Percentiles rank a stretch among this genome's conserved stretches.
These are phyloP conservation scores for Solanum paucissectum DNA, from an alignment of 257 asterid species.

Conservation along the genomic window DNA sequence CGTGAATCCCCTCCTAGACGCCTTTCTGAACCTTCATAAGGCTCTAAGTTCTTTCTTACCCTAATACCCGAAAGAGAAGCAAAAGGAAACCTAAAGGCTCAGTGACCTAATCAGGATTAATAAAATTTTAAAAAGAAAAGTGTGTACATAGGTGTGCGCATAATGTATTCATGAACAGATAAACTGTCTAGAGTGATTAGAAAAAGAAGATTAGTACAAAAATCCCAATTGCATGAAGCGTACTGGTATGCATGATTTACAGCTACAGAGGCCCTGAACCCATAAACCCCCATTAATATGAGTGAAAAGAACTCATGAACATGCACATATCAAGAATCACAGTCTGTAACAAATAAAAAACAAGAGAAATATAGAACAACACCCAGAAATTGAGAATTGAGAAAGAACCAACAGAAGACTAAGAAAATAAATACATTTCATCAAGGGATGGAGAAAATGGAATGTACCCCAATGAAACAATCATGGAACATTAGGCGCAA, in stretches of 20 bases:
- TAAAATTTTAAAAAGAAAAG: not conserved
- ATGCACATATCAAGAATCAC: not conserved
- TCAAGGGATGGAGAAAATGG: not conserved
- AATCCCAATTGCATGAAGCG: not conserved
- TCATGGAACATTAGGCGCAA: slow-evolving; percentile 27
- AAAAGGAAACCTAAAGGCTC: not conserved
- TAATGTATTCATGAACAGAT: not conserved
- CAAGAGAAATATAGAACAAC: not conserved
- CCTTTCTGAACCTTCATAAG: not conserved
- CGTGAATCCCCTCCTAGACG: not conserved
- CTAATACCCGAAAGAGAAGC: not conserved
- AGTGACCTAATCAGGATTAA: not conserved
- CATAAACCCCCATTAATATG: not conserved
- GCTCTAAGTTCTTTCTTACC: not conserved
- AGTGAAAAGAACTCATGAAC: not conserved
- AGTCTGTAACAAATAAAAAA: not conserved
- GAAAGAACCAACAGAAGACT: not conserved
- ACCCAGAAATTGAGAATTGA: not conserved
- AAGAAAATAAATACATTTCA: not conserved
- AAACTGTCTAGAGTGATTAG: not conserved
- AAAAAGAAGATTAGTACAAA: not conserved
- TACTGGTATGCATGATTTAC: not conserved
- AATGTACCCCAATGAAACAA: slow-evolving; percentile 21
- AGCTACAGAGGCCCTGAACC: not conserved
- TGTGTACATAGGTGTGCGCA: not conserved